Base-by-base conservation (phyloP, 148 eudicot species). In the Chenopodium quinoa region DNA sequence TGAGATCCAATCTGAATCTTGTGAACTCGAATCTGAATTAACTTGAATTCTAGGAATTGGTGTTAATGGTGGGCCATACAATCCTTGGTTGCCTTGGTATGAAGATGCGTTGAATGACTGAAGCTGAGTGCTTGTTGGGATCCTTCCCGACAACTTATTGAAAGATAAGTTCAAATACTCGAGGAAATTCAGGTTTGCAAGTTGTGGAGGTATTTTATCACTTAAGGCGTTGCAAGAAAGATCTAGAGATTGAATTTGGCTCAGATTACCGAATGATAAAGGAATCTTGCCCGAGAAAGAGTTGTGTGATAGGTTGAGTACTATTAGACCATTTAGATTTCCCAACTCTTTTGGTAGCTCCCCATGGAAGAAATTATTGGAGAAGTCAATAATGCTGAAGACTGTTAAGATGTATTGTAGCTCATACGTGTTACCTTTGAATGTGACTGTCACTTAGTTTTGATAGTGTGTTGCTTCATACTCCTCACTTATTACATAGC, bases 301-400 rank as follows among this genome's bases (percentile, higher is more conserved):
- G 83, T 88, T 86, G 44, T 86, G 77, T 7, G 90, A 88, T 1
- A 88, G 86, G 80, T 86, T 82, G 29, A 88, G 86, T 25, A 46
- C 44, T 37, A 37, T 5, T 5, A 37, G 44, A 37, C 44, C 44
- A 37, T 37, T 37, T 37, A 37, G 44, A 37, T 37, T 37, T 37
- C 44, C 44, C 44, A 37, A 37, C 44, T 37, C 44, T 37, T 37
- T 37, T 37, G 44, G 44, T 37, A 37, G 44, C 44, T 37, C 44
- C 44, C 44, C 44, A 37, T 37, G 44, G 44, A 37, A 37, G 0
- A 5, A 37, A 37, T 5, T 37, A 37, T 37, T 0, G 44, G 44
- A 37, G 44, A 37, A 37, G 44, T 37, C 44, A 37, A 37, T 37
- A 5, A 5, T 37, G 44, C 44, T 37, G 7, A 37, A 37, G 44